Evolutionary conservation across 2,329 filamentous ascomycete genomes (phyloP).

Genomic region (Pseudogymnoascus sp.): DNA sequence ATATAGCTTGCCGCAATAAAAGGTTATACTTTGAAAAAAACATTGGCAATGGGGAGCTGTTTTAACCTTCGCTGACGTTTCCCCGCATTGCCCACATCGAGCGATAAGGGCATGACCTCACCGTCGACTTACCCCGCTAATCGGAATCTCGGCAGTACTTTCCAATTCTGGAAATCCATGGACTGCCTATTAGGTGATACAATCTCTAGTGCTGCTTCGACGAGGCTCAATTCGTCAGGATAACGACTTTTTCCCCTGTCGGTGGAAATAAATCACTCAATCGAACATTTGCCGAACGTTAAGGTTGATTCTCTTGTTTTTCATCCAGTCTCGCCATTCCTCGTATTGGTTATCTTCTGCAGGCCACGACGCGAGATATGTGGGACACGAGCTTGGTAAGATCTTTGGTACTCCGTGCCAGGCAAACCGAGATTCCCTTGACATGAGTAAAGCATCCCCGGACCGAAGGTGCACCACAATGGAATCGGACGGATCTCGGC

Average conservation of each 20-base stretch:
- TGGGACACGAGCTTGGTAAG: constrained; percentile 68
- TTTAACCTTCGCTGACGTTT: not conserved
- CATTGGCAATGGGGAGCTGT: not conserved
- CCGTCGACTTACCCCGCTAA: not conserved
- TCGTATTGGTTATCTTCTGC: constrained; percentile 35
- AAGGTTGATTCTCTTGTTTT: constrained; percentile 76
- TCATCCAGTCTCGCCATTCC: constrained; percentile 82
- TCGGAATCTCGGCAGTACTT: constrained; percentile 2
- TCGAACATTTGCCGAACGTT: constrained; percentile 86
- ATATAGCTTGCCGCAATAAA: not conserved
- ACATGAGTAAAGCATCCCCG: constrained; percentile 90
- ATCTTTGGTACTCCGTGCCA: constrained; percentile 96
- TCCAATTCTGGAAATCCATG: not conserved
- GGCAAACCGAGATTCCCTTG: constrained; percentile 68
- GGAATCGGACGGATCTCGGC: constrained; percentile 14
- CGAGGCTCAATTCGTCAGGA: not conserved
- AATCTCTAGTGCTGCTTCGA: not conserved
- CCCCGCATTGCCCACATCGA: not conserved
- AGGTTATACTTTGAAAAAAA: not conserved
- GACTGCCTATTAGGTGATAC: not conserved
- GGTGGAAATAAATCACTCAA: constrained; percentile 18
- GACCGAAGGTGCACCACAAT: constrained; percentile 64
- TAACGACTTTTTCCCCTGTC: not conserved
- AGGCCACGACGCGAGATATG: constrained; percentile 69
- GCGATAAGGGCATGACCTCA: constrained; percentile 3